These are phyloP conservation scores for Microsporum canis DNA, from an alignment of 2,329 filamentous ascomycete genomes.

Conservation along the genomic window DNA sequence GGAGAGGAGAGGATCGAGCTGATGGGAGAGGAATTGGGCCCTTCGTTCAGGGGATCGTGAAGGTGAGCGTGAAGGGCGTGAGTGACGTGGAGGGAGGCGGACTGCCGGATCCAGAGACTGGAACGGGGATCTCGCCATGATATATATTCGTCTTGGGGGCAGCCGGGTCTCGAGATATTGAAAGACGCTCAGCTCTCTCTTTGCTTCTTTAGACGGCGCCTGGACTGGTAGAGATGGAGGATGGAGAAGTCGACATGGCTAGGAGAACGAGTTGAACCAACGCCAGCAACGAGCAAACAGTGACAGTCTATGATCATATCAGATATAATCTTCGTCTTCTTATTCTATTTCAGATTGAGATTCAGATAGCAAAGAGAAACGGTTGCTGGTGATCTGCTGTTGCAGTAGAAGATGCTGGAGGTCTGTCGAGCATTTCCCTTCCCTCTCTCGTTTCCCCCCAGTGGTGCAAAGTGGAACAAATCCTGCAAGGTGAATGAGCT, in stretches of 20 bases:
- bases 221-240: background rate
- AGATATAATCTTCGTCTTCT: background rate
- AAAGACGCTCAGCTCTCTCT: background rate
- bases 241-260: background rate
- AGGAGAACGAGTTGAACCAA: background rate
- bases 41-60: constrained; percentile 31
- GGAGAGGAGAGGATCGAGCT: constrained; percentile 39
- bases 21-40: constrained; percentile 26
- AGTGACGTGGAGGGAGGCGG: constrained; percentile 20
- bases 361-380: background rate
- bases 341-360: background rate
- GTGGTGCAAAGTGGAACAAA: background rate
- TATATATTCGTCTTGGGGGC: background rate
- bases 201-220: background rate
- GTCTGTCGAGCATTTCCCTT: background rate
- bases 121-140: constrained; percentile 15
- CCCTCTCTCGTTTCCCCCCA: background rate
- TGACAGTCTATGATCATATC: background rate
- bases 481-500: background rate
- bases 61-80: constrained; percentile 22
- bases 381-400: background rate
- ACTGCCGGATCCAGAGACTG: constrained; percentile 22
- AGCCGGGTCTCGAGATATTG: background rate
- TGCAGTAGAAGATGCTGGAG: background rate
- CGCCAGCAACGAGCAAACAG: background rate